A percentile compares a stretch with the other conserved stretches of the same genome.
These are phyloP conservation scores for Linnemannia hyalina DNA, from an alignment of 192 early-diverging fungal species.

Conservation along the genomic window DNA sequence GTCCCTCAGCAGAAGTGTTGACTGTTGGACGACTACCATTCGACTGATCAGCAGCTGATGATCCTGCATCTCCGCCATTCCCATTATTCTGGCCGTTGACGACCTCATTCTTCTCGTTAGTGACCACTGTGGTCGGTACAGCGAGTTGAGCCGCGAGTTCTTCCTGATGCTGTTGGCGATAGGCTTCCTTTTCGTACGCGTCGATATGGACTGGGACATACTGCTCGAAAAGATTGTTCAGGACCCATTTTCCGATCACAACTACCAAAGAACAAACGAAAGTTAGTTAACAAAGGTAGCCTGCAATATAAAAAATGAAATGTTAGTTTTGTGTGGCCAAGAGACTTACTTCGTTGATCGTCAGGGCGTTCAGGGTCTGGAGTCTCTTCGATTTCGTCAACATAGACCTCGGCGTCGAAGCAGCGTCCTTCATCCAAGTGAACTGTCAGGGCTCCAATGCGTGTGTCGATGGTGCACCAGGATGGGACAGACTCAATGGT, in stretches of 20 bases:
- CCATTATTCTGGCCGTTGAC: constrained; percentile 6
- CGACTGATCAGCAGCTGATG: neutral
- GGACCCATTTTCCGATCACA: constrained; percentile 87
- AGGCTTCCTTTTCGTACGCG: constrained; percentile 60
- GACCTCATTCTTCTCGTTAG: constrained; percentile 41
- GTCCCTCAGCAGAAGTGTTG: constrained; percentile 42
- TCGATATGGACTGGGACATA: constrained; percentile 65
- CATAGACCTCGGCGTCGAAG: constrained; percentile 93
- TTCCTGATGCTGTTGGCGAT: constrained; percentile 52
- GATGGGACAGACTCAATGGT: constrained; percentile 82
- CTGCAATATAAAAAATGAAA: constrained; percentile 13
- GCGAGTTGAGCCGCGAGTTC: neutral
- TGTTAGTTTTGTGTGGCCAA: neutral
- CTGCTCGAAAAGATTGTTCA: constrained; percentile 79
- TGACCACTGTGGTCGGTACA: constrained; percentile 42
- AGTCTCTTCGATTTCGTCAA: constrained; percentile 77
- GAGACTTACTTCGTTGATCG: constrained; percentile 75
- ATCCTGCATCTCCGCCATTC: constrained; percentile 1
- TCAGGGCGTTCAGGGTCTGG: constrained; percentile 67
- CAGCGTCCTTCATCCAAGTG: constrained; percentile 86
- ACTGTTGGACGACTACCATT: constrained; percentile 28
- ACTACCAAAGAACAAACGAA: constrained; percentile 61
- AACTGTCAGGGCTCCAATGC: constrained; percentile 89
- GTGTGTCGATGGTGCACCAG: constrained; percentile 96
- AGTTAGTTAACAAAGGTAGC: constrained; percentile 23